Evolutionary conservation across 805 yeast species (phyloP), one percentile per base, ranked within the genome.

Genomic region (Kazachstania africana): DNA sequence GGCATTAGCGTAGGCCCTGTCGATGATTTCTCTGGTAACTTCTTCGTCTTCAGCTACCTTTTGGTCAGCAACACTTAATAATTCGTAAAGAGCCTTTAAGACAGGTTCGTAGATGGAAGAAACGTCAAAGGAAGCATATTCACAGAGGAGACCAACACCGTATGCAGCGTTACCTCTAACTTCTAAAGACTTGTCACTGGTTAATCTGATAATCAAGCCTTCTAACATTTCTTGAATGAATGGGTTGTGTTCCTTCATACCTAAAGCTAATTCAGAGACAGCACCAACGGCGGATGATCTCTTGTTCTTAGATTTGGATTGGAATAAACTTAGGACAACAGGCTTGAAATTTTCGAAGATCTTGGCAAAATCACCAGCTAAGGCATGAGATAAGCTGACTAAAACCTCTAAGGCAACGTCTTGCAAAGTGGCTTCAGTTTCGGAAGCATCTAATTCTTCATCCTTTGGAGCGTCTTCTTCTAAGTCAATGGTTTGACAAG

Each of bases 161-260:
- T 84, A 91, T 12, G 96, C 95, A 32, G 96, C 88, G 46, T 85
- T 82, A 47, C 95, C 87, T 60, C 88, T 79, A 36, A 84, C 96
- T 52, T 84, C 94, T 40, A 81, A 65, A 12, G 91, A 78, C 48
- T 73, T 73, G 53, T 80, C 85, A 50, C 75, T 74, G 35, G 78
- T 68, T 38, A 88, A 66, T 42, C 78, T 75, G 37, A 72, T 67
- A 31, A 70, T 63, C 53, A 91, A 78, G 24, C 78, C 63, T 52
- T 76, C 73, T 48, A 84, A 61, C 50, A 91, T 63, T 42, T 79
- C 83, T 40, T 73, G 70, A 24, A 76, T 59, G 61, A 66, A 78
- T 36, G 83, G 82, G 48, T 81, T 74, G 18, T 60, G 52, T 24
- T 62, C 61, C 50, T 77, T 75, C 66, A 91, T 62, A 36, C 87